phyloP scores from a whole-genome alignment of 768 basidiomycete genomes.

The Pisolithus tinctorius region DNA sequence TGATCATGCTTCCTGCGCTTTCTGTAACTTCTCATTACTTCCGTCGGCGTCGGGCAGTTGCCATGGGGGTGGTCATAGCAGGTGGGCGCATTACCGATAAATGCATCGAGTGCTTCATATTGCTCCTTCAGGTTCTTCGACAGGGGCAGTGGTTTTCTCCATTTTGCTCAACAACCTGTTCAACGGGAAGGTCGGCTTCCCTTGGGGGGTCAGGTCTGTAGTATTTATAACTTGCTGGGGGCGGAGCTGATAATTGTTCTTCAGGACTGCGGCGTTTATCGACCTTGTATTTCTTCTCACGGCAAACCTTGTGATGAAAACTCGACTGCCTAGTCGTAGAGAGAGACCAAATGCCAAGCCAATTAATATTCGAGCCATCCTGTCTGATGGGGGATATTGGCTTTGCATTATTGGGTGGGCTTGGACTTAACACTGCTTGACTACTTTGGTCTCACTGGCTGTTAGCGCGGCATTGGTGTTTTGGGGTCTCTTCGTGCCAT shows the following conservation, averaged over 20 bases:
- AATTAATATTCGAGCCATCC: slow-evolving; percentile 24
- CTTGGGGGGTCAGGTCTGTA: slow-evolving; percentile 16
- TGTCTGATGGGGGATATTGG: slow-evolving; percentile 37
- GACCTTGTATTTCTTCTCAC: slow-evolving; percentile 34
- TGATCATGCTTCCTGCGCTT: slow-evolving; percentile 48
- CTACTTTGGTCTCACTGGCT: slow-evolving; percentile 9
- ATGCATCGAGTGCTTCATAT: neutral
- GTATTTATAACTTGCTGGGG: neutral
- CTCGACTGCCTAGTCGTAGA: slow-evolving; percentile 11
- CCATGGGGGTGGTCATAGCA: slow-evolving; percentile 48
- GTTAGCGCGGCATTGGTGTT: slow-evolving; percentile 36
- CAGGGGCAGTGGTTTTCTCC: slow-evolving; percentile 17
- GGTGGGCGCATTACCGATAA: slow-evolving; percentile 24
- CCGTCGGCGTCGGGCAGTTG: slow-evolving; percentile 27
- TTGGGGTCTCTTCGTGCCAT: slow-evolving; percentile 47
- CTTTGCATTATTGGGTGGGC: slow-evolving; percentile 37
- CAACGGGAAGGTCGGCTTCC: slow-evolving; percentile 14
- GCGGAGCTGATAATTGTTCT: neutral
- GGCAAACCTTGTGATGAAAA: slow-evolving; percentile 13
- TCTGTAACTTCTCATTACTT: slow-evolving; percentile 52
- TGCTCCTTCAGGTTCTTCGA: slow-evolving; percentile 18
- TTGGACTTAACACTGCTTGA: slow-evolving; percentile 16
- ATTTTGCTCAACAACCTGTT: slow-evolving; percentile 22
- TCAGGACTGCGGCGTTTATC: slow-evolving; percentile 38
- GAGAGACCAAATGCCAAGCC: slow-evolving; percentile 23